Conservation (phyloP, 164 flowering plant genomes). For the Taxillus chinensis region DNA sequence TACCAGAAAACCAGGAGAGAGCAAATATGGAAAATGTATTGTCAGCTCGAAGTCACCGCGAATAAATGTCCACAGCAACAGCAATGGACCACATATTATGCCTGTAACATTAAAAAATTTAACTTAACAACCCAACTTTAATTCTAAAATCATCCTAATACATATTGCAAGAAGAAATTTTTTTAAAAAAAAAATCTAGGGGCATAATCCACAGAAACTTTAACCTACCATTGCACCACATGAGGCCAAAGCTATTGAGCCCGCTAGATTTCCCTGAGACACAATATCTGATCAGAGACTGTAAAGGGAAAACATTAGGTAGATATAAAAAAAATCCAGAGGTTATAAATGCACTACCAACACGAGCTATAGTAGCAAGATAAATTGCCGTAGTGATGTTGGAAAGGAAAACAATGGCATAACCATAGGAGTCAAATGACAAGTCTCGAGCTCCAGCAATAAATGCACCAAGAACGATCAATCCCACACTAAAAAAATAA, state of each 20-base stretch:
- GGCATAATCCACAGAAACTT: conserved; percentile 3
- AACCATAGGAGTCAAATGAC: conserved; percentile 80
- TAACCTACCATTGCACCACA: conserved; percentile 90
- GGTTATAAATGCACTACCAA: conserved; percentile 37
- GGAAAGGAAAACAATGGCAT: conserved; percentile 66
- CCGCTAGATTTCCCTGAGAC: conserved; percentile 74
- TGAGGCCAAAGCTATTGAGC: conserved; percentile 82
- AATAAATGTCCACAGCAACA: conserved; percentile 74
- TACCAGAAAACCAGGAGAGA: conserved; percentile 85
- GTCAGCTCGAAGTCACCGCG: conserved; percentile 65
- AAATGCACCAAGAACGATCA: conserved; percentile 87
- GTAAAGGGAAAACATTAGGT: neutral
- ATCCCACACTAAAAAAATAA: conserved; percentile 70
- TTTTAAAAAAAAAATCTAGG: neutral
- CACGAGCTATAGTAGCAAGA: conserved; percentile 85
- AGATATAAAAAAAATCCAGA: neutral
- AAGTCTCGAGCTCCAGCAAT: conserved; percentile 92
- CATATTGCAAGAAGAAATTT: neutral
- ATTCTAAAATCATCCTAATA: neutral
- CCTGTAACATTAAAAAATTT: conserved; percentile 30
- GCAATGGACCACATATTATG: conserved; percentile 68
- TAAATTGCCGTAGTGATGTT: conserved; percentile 86
- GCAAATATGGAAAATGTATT: conserved; percentile 54
- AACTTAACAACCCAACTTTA: neutral
- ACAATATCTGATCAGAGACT: conserved; percentile 2